Base-by-base conservation (phyloP, 441 rosid genomes). In the Aquilaria agallochum region DNA sequence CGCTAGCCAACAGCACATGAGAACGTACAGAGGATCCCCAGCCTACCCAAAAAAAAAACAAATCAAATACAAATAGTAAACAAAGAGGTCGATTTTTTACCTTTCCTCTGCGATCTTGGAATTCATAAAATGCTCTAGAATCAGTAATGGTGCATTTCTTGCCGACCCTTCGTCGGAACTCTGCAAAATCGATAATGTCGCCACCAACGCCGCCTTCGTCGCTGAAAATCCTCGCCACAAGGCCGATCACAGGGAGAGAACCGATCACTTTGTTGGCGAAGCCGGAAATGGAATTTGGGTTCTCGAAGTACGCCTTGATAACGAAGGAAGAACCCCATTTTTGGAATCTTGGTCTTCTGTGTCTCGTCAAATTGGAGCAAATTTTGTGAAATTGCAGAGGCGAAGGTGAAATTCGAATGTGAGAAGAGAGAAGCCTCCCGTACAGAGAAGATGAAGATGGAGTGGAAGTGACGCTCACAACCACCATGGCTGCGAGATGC, bases 141-240 rank as follows among this genome's bases (percentile, higher is more conserved):
- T 91, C 97, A 57, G 32, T 67, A 7, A 83, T 50, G 0, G 87
- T 66, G 60, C 96, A 94, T 58, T 89, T 78, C 66, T 94, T 94
- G 48, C 96, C 99, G 2, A 94, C 89, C 63, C 96, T 79, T 75
- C 96, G 79, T 70, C 99, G 68, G 67, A 94, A 94, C 83, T 94
- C 99, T 0, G 99, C 99, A 62, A 94, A 91, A 72, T 94, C 99
- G 49, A 94, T 78, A 27, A 73, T 74, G 68, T 94, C 97, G 55
- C 74, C 68, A 4, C 99, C 99, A 20, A 94, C 89, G 9, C 99
- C 97, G 13, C 97, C 99, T 78, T 94, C 97, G 36, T 91, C 95
- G 57, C 83, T 85, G 70, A 87, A 58, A 60, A 94, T 87, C 71
- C 99, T 74, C 0, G 95, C 99, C 3, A 94, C 59, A 50, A 94